phyloP scores from a whole-genome alignment of 495 filamentous ascomycete species.

The Penicillium coffeae region DNA sequence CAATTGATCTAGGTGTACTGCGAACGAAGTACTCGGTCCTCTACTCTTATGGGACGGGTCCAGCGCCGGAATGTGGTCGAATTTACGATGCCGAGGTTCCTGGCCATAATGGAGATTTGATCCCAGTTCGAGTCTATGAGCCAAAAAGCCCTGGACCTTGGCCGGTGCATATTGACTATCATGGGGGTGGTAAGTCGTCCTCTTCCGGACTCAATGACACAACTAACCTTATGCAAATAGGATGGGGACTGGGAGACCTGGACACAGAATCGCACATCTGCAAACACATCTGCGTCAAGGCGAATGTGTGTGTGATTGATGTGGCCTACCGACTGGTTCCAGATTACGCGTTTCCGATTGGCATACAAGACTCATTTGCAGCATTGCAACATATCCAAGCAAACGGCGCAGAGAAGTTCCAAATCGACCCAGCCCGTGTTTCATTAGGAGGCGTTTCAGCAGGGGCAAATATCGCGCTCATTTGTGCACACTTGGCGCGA shows the following conservation, averaged over 20 bases:
- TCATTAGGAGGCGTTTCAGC: slow-evolving; percentile 51
- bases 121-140: slow-evolving; percentile 43
- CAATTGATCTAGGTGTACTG: slow-evolving; percentile 25
- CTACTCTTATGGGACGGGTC: slow-evolving; percentile 28
- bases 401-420: slow-evolving; percentile 35
- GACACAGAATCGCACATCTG: slow-evolving; percentile 33
- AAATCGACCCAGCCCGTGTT: slow-evolving; percentile 39
- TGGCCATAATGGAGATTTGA: slow-evolving; percentile 37
- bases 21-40: slow-evolving; percentile 28
- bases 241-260: slow-evolving; percentile 48
- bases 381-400: slow-evolving; percentile 25
- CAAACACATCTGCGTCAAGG: slow-evolving; percentile 31
- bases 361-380: slow-evolving; percentile 45
- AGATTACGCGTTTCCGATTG: slow-evolving; percentile 43
- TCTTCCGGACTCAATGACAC: background rate
- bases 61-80: slow-evolving; percentile 22
- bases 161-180: slow-evolving; percentile 46
- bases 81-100: slow-evolving; percentile 31
- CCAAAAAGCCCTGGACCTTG: slow-evolving; percentile 40
- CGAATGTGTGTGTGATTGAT: slow-evolving; percentile 45
- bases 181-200: slow-evolving; percentile 29
- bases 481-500: slow-evolving; percentile 47
- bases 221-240: slow-evolving; percentile 15
- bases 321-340: slow-evolving; percentile 51
- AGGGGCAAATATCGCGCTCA: slow-evolving; percentile 41